Base-by-base conservation (phyloP, 2,329 filamentous ascomycete genomes). In the Fusarium sp. region DNA sequence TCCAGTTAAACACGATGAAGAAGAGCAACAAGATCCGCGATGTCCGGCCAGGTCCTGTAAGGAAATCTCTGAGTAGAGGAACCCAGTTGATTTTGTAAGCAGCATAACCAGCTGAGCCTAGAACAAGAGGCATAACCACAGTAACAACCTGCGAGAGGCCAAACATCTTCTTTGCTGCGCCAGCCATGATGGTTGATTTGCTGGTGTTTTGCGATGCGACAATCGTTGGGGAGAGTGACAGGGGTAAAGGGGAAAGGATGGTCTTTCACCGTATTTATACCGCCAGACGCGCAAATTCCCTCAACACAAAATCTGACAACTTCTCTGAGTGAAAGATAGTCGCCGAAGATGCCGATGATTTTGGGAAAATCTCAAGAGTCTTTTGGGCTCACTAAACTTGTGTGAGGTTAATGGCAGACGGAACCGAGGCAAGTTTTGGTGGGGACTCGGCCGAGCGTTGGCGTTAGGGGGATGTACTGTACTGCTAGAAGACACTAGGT, bases 1-100 rank as follows among this genome's bases (percentile, higher is more conserved):
- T 95, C 81, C 91, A 84, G 79, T 95, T 95, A 45, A 88, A 73
- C 10, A 91, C 50, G 15, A 88, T 83, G 59, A 92, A 87, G 15
- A 87, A 53, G 16, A 91, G 73, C 63, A 88, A 78, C 60, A 87
- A 55, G 60, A 89, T 82, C 7, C 87, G 84, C 68, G 83, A 86
- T 8, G 81, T 84, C 55, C 85, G 81, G 5, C 87, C 87, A 0
- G 87, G 86, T 0, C 87, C 87, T 0, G 84, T 87, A 63, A 86
- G 78, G 75, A 88, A 89, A 29, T 79, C 71, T 55, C 77, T 75
- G 14, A 84, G 63, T 24, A 81, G 64, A 3, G 68, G 68, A 18
- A 73, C 70, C 79, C 83, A 84, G 73, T 87, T 79, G 63, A 84
- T 74, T 61, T 82, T 81, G 62, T 81, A 83, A 4, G 83, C 81